These are phyloP conservation scores for Lablab purpureus DNA, from an alignment of 306 rosid species.

Conservation along the genomic window DNA sequence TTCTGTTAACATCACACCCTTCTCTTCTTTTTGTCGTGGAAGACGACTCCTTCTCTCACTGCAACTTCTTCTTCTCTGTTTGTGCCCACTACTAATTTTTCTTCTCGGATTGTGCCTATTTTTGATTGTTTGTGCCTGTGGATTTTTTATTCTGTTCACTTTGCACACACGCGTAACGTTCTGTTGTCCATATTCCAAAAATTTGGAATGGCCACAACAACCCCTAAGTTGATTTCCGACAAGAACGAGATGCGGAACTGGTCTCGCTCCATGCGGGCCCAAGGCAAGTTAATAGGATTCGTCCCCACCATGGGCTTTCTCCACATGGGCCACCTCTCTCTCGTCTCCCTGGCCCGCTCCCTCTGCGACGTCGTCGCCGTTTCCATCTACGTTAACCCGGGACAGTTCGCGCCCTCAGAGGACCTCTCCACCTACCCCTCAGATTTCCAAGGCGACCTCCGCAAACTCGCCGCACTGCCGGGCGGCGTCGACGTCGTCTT, in stretches of 20 bases:
- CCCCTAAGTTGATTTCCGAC: slow-evolving; percentile 61
- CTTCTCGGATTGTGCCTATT: too few relatives aligned
- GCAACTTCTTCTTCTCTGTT: too few relatives aligned
- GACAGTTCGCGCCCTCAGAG: slow-evolving; percentile 86
- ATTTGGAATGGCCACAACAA: slow-evolving; percentile 50
- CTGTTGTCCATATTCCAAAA: too few relatives aligned
- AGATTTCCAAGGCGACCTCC: slow-evolving; percentile 72
- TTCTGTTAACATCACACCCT: too few relatives aligned
- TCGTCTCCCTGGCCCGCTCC: slow-evolving; percentile 63
- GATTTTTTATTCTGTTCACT: too few relatives aligned
- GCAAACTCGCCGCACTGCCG: slow-evolving; percentile 63
- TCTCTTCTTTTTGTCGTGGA: too few relatives aligned
- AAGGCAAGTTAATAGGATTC: slow-evolving; percentile 64
- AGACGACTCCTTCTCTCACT: too few relatives aligned
- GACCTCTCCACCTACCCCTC: slow-evolving; percentile 93
- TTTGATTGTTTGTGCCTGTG: too few relatives aligned
- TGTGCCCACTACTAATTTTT: too few relatives aligned
- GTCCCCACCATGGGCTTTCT: slow-evolving; percentile 98
- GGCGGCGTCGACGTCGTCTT: slow-evolving; percentile 82
- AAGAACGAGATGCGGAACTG: slow-evolving; percentile 74
- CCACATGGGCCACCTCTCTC: slow-evolving; percentile 82
- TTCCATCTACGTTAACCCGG: slow-evolving; percentile 90
- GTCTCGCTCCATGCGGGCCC: slow-evolving; percentile 81
- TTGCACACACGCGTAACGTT: too few relatives aligned
- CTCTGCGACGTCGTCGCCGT: slow-evolving; percentile 63